Percentiles rank a stretch among this genome's conserved stretches.
Conservation (phyloP, 2,329 filamentous ascomycete genomes). For the Calonectria montana region DNA sequence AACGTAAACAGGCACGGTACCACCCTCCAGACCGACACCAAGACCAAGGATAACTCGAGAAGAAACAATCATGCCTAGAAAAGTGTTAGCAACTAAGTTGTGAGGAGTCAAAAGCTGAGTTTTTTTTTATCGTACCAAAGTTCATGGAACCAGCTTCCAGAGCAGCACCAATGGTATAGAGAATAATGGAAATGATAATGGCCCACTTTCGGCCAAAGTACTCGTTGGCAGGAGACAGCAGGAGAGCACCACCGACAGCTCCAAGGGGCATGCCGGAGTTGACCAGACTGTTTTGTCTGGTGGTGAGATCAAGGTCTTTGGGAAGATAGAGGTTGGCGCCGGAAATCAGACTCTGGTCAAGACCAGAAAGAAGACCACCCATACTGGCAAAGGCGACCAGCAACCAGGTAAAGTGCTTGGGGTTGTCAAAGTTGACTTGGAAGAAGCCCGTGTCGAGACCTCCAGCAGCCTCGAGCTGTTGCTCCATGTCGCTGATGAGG, state of each 20-base stretch:
- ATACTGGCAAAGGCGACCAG: slow-evolving; percentile 79
- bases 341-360: slow-evolving; percentile 79
- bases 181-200: slow-evolving; percentile 75
- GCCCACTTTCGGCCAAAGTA: slow-evolving; percentile 74
- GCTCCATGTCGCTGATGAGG: slow-evolving; percentile 56
- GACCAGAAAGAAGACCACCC: slow-evolving; percentile 77
- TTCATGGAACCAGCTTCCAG: slow-evolving; percentile 75
- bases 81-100: not conserved
- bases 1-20: slow-evolving; percentile 80
- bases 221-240: slow-evolving; percentile 76
- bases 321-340: slow-evolving; percentile 78
- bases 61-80: slow-evolving; percentile 71
- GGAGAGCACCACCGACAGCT: slow-evolving; percentile 75
- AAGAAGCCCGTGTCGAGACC: slow-evolving; percentile 56
- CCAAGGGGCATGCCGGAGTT: slow-evolving; percentile 79
- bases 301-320: slow-evolving; percentile 64
- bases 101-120: too few species aligned
- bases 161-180: slow-evolving; percentile 77
- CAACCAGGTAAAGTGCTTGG: slow-evolving; percentile 73
- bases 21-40: slow-evolving; percentile 79
- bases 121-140: slow-evolving; percentile 62
- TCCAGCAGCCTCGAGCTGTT: slow-evolving; percentile 49
- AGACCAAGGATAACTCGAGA: slow-evolving; percentile 76
- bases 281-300: slow-evolving; percentile 71
- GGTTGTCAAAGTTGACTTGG: slow-evolving; percentile 67